These are phyloP conservation scores for Pestalotiopsis sp. DNA, from an alignment of 2,329 filamentous ascomycete species.

Conservation along the genomic window DNA sequence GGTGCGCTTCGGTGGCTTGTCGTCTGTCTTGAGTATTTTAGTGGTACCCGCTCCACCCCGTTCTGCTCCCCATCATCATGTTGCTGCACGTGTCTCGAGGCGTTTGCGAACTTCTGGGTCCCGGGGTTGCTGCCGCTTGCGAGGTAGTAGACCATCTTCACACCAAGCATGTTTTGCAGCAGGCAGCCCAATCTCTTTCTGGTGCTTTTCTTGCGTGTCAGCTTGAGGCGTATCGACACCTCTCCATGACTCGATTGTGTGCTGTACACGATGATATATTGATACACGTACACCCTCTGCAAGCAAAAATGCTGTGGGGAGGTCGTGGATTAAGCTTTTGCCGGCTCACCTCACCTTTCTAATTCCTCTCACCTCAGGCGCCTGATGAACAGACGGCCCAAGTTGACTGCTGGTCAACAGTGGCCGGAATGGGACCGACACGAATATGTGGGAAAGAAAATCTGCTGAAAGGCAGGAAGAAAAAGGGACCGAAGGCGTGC, in stretches of 20 bases:
- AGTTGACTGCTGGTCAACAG: slow-evolving; percentile 6
- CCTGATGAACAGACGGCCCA: background rate
- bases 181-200: background rate
- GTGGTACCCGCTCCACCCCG: slow-evolving; percentile 5
- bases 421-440: slow-evolving; percentile 8
- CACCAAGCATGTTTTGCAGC: background rate
- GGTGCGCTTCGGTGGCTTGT: slow-evolving; percentile 4
- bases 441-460: background rate
- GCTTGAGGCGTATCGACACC: background rate
- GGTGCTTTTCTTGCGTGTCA: background rate
- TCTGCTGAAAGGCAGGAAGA: background rate
- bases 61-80: slow-evolving; percentile 1
- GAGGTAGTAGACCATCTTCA: background rate
- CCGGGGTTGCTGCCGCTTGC: background rate
- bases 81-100: background rate
- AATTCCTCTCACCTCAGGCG: background rate
- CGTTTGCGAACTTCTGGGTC: background rate
- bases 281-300: background rate
- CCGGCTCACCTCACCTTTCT: background rate
- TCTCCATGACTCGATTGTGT: background rate
- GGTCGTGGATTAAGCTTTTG: background rate
- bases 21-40: slow-evolving; percentile 2
- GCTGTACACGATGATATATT: background rate
- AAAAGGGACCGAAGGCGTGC: no score
- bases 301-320: background rate